Evolutionary conservation across 495 filamentous ascomycete species (phyloP), one percentile per base, ranked within the genome.

Genomic region (Diplogelasinospora grovesii): DNA sequence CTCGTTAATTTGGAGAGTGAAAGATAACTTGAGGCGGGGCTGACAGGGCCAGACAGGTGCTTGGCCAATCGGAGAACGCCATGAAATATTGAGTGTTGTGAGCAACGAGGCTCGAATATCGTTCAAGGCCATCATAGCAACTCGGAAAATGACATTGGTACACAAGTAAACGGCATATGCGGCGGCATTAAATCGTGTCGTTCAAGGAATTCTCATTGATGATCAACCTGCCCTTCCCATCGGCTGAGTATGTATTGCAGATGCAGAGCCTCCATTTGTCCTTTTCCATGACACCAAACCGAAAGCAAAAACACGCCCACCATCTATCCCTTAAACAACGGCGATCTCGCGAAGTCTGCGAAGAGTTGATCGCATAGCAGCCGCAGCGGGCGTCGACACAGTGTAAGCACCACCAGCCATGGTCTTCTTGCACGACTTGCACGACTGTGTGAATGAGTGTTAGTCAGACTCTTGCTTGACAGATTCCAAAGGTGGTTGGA

Each of bases 371-470:
- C 93, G 81, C 66, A 89, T 94, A 41, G 92, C 88, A 54, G 92
- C 90, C 42, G 92, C 92, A 53, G 93, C 90, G 39, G 93, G 89
- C 45, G 93, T 97, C 39, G 93, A 83, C 59, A 97, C 86, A 48
- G 83, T 85, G 79, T 90, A 98, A 51, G 92, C 92, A 64, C 92
- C 93, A 62, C 92, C 92, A 66, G 92, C 92, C 54, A 95, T 81
- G 48, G 79, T 84, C 85, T 94, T 95, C 68, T 85, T 79, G 79
- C 89, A 95, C 20, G 81, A 75, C 71, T 77, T 84, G 82, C 92
- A 98, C 67, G 81, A 75, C 48, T 49, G 37, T 14, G 21, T 19
- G 25, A 7, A 16, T 34, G n/a, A 18, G 20, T 21, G 28, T 49
- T 36, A 49, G 41, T 31, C 4, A 42, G 15, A 24, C 21, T 22